Evolutionary conservation across 2,329 filamentous ascomycete species (phyloP).

Genomic region (Pseudocercospora fuligena): DNA sequence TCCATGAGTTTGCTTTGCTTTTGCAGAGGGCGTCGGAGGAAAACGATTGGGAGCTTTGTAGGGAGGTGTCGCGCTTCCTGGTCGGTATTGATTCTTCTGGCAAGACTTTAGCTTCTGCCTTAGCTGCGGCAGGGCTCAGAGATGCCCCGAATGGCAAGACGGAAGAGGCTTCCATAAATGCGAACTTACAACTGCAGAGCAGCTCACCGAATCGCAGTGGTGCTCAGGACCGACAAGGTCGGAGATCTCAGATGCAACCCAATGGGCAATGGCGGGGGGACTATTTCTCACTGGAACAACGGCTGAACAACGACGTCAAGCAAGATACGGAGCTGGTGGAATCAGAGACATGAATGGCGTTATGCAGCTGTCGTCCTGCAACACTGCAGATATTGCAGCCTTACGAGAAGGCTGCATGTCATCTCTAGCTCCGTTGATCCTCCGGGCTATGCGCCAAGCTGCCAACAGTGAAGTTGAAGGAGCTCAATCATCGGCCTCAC

Average conservation of each 20-base stretch:
- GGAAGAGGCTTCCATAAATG: neutral
- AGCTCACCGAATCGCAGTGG: neutral
- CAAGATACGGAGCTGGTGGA: neutral
- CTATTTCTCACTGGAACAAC: slow-evolving; percentile 21
- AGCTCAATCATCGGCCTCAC: too few relatives aligned
- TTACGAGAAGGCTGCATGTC: neutral
- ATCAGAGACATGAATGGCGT: neutral
- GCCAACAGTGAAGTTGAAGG: neutral
- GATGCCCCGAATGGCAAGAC: slow-evolving; percentile 16
- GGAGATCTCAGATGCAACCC: neutral
- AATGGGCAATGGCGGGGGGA: slow-evolving; percentile 15
- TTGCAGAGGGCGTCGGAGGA: slow-evolving; percentile 80
- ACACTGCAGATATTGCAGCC: neutral
- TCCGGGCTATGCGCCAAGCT: neutral
- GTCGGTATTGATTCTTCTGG: slow-evolving; percentile 90
- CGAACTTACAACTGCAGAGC: neutral
- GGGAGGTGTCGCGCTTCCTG: slow-evolving; percentile 91
- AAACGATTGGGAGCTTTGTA: slow-evolving; percentile 93
- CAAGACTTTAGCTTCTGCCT: slow-evolving; percentile 73
- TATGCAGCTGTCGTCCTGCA: neutral
- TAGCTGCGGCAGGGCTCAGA: slow-evolving; percentile 50
- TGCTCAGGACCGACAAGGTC: neutral
- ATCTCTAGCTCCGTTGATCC: neutral
- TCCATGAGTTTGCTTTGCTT: slow-evolving; percentile 76
- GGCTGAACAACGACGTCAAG: neutral